Conservation (phyloP, 768 basidiomycete genomes). For the Chalciporus piperatus region DNA sequence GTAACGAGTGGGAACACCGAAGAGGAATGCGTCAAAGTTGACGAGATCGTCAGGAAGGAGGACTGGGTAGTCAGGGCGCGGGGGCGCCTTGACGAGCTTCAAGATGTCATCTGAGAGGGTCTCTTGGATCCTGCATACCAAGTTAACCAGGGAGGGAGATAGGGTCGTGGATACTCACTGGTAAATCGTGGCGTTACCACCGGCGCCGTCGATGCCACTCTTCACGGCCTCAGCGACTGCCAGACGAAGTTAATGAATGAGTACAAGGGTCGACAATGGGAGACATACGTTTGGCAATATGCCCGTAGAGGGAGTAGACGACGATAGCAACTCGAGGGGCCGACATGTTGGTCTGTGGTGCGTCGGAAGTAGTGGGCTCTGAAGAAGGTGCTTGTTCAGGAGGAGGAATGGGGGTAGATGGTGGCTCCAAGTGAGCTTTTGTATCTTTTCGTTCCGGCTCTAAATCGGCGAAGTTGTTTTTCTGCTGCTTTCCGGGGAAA, state of each 20-base stretch:
- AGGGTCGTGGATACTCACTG: conserved; percentile 34
- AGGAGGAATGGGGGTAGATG: conserved; percentile 3
- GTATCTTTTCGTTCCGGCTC: conserved; percentile 12
- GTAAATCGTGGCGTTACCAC: conserved; percentile 44
- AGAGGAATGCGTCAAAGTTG: conserved; percentile 41
- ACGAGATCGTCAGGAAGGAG: conserved; percentile 31
- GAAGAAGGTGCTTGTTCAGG: neutral
- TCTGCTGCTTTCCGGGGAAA: conserved; percentile 39
- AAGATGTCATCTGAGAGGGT: conserved; percentile 75
- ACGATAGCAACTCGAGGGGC: conserved; percentile 42
- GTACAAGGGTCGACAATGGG: neutral
- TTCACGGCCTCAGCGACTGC: conserved; percentile 37
- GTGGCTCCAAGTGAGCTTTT: conserved; percentile 8
- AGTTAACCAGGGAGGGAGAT: neutral
- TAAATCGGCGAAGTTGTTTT: conserved; percentile 31
- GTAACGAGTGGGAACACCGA: conserved; percentile 47
- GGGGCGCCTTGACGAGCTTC: conserved; percentile 63
- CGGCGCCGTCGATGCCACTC: conserved; percentile 39
- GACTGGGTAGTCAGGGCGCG: conserved; percentile 59
- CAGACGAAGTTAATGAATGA: neutral
- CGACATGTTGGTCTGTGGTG: conserved; percentile 9
- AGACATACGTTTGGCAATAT: conserved; percentile 45
- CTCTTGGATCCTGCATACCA: conserved; percentile 61
- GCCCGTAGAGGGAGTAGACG: conserved; percentile 52
- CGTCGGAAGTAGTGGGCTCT: neutral